A percentile compares a stretch with the other conserved stretches of the same genome.
Conservation (phyloP, 441 rosid species). For the Arabidopsis hybrid region DNA sequence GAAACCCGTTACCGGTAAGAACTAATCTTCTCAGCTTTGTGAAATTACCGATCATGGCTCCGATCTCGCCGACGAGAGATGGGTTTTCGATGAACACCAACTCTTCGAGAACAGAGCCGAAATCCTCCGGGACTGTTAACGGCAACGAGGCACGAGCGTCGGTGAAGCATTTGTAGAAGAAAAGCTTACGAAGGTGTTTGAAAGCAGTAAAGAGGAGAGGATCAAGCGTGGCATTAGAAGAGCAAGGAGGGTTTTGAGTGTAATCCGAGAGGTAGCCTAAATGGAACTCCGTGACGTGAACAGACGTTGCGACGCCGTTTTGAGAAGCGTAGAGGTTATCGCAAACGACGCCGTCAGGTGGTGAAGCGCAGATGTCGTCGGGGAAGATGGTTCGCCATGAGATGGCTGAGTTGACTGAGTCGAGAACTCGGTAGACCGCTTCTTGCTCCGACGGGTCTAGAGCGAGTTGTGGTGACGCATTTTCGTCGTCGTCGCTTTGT, state of each 20-base stretch:
- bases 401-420: slow-evolving; percentile 58
- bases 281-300: slow-evolving; percentile 64
- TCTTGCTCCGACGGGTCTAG: slow-evolving; percentile 65
- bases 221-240: slow-evolving; percentile 55
- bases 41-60: slow-evolving; percentile 52
- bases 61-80: slow-evolving; percentile 52
- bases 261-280: slow-evolving; percentile 72
- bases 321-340: slow-evolving; percentile 46
- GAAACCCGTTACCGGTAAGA: slow-evolving; percentile 63
- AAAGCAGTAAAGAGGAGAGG: slow-evolving; percentile 64
- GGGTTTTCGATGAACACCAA: slow-evolving; percentile 68
- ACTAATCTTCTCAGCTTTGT: slow-evolving; percentile 58
- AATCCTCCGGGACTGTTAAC: slow-evolving; percentile 39
- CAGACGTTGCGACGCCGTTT: slow-evolving; percentile 36
- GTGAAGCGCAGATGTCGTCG: slow-evolving; percentile 65
- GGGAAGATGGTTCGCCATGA: slow-evolving; percentile 67
- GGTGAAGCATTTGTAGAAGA: slow-evolving; percentile 72
- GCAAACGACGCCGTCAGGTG: slow-evolving; percentile 75
- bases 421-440: slow-evolving; percentile 55
- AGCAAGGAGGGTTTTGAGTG: slow-evolving; percentile 68
- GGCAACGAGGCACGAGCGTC: slow-evolving; percentile 46
- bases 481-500: slow-evolving; percentile 31
- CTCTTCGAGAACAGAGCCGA: slow-evolving; percentile 60
- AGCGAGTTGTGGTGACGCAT: slow-evolving; percentile 36
- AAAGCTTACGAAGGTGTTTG: slow-evolving; percentile 63